A percentile compares a stretch with the other conserved stretches of the same genome.
Evolutionary conservation across 2,329 filamentous ascomycete species (phyloP).

Genomic region (Meredithiella fracta): DNA sequence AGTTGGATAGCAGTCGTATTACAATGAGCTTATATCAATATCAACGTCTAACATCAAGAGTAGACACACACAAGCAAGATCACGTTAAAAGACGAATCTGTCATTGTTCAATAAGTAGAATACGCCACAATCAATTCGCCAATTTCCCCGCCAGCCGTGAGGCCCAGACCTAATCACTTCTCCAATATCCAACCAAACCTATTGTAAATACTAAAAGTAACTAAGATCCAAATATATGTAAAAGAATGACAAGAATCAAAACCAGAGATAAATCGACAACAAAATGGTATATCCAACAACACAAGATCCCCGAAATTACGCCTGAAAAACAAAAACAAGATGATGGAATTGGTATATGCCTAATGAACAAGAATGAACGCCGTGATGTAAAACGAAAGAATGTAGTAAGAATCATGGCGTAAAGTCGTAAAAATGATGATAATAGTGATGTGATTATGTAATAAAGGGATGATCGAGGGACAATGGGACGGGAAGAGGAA

Average conservation of each 20-base stretch:
- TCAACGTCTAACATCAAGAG: too few relatives aligned
- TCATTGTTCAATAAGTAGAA: too few relatives aligned
- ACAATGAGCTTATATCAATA: too few relatives aligned
- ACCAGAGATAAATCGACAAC: background rate
- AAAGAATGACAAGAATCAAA: background rate
- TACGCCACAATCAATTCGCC: too few relatives aligned
- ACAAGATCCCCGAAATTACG: background rate
- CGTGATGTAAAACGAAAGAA: background rate
- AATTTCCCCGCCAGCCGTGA: too few relatives aligned
- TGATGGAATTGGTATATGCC: background rate
- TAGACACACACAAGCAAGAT: too few relatives aligned
- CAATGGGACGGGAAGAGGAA: background rate
- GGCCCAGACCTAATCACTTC: too few relatives aligned
- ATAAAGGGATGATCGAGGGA: background rate
- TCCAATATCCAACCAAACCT: background rate
- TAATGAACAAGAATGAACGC: background rate
- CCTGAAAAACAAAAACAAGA: background rate
- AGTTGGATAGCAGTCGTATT: too few relatives aligned
- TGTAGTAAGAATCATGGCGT: background rate
- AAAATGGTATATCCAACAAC: constrained; percentile 2
- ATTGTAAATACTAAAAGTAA: background rate
- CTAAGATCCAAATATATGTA: background rate
- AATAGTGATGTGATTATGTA: background rate
- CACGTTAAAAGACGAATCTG: too few relatives aligned
- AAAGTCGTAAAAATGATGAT: background rate